Base-by-base conservation (phyloP, 306 rosid genomes). In the Castanopsis chinensis region DNA sequence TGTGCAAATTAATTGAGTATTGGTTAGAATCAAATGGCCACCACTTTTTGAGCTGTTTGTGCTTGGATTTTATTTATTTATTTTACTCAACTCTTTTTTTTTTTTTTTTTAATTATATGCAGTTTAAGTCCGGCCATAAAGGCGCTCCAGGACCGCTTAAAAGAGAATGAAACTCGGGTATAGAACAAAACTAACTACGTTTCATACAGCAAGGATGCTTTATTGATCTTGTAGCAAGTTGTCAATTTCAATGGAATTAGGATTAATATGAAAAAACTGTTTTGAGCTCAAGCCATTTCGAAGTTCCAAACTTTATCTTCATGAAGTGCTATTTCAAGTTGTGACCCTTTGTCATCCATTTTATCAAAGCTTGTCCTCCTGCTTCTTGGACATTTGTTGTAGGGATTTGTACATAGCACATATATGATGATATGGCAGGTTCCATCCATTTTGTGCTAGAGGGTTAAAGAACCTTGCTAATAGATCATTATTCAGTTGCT, bases 1-100 rank as follows among this genome's bases (percentile, higher is more conserved):
- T 96, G 89, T 93, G 99, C 98, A 96, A 96, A 81, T 84, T 96
- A 79, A 96, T 96, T 52, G 98, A 96, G 83, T 91, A 91, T 86
- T 96, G 99, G 99, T 96, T 35, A 90, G 97, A 63, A 63, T 80
- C 74, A 72, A 49, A 64, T 69, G 65, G 63, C 77, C 27, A 35
- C 80, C 74, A 77, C 30, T 45, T 25, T 80, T 25, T 74, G 75
- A 8, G 28, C 71, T 72, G 3, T 74, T 80, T 30, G 30, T 78
- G 30, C 73, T 75, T 43, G n/a, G n/a, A 27, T 18, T 53, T 68
- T 49, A 68, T 75, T 69, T 25, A 25, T 25, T 1, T 14, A 58
- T 33, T 64, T 55, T 21, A 41, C 81, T 76, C 80, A n/a, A n/a
- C n/a, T 54, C 72, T 49, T 1, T 56, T 76, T 49, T 63, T 74